Evolutionary conservation across 495 filamentous ascomycete species (phyloP).

Genomic region (Cairneyella variabilis): DNA sequence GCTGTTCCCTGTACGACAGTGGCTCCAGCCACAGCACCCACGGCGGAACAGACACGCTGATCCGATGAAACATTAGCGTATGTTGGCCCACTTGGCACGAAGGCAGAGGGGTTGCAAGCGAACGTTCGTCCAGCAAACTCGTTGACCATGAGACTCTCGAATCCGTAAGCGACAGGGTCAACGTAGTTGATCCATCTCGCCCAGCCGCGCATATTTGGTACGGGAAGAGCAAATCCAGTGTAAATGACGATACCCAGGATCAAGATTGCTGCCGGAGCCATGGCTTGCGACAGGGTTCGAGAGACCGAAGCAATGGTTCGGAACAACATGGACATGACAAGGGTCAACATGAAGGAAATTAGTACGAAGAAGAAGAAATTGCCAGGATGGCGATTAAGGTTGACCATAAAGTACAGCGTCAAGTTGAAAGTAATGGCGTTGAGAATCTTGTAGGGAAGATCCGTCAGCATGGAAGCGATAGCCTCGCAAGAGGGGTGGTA

Average conservation of each 20-base stretch:
- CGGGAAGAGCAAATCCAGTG: conserved; percentile 82
- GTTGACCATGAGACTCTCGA: conserved; percentile 85
- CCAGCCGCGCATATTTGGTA: conserved; percentile 65
- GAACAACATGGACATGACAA: conserved; percentile 78
- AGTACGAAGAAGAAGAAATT: conserved; percentile 79
- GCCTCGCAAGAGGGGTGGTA: conserved; percentile 78
- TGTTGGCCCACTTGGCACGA: conserved; percentile 9
- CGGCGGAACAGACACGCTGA: conserved; percentile 7
- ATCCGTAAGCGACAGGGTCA: conserved; percentile 82
- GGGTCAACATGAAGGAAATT: conserved; percentile 59
- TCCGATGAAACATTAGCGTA: conserved; percentile 3
- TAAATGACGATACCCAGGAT: conserved; percentile 81
- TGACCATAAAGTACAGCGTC: conserved; percentile 73
- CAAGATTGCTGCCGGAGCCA: conserved; percentile 75
- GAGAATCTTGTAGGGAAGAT: conserved; percentile 67
- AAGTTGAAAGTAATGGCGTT: conserved; percentile 69
- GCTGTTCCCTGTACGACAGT: conserved; percentile 1
- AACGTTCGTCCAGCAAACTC: conserved; percentile 38
- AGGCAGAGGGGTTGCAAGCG: conserved; percentile 1
- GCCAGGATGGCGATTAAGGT: conserved; percentile 77
- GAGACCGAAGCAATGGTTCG: conserved; percentile 75
- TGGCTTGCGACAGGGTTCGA: conserved; percentile 74
- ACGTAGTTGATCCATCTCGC: conserved; percentile 84
- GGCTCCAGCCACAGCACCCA: conserved; percentile 14
- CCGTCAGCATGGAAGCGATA: conserved; percentile 69